Evolutionary conservation across 495 filamentous ascomycete species (phyloP), one percentile per base, ranked within the genome.

Genomic region (Neurospora sublineolata): DNA sequence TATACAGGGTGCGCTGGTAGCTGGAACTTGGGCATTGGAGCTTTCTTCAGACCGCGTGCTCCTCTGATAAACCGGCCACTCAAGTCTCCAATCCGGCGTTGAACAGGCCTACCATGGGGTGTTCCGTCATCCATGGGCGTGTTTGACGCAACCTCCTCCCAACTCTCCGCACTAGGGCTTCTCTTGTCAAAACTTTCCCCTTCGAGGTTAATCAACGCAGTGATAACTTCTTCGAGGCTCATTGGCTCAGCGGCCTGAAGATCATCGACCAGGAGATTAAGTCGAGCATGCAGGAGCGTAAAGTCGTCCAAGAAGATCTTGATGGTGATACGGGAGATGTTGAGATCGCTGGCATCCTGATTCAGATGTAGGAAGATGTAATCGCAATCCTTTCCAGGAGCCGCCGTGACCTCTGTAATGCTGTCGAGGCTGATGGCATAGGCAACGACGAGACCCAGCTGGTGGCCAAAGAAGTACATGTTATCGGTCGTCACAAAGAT

Each of bases 381-480:
- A 79, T 99, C 95, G 77, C 92, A 97, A 72, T 98, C 94, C 75
- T 89, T 87, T 40, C 94, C 96, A 33, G 92, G 89, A 12, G 94
- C 93, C 46, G 93, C 92, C 27, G 94, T 97, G 64, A 98, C 92
- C 78, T 97, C 95, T 42, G 86, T 86, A 72, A 98, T 91, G 70
- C 82, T 87, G n/a, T 88, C 85, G 60, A 99, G 84, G 41, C 85
- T 87, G 40, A 93, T 86, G 23, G 86, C 87, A 40, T 93, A 92
- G 2, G 93, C 93, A 67, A 97, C 83, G 0, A 97, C 92, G 37
- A 99, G 84, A n/a, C 95, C 95, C 76, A 96, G 86, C 74, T 97
- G 91, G 78, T 98, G 89, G 69, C 94, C 96, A 82, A 97, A 99
- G 79, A 99, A 99, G 77, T 96, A 97, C 73, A 98, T 87, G 40